Evolutionary conservation across 192 early-diverging fungal species (phyloP).

Genomic region (Gaertneriomyces sp.): DNA sequence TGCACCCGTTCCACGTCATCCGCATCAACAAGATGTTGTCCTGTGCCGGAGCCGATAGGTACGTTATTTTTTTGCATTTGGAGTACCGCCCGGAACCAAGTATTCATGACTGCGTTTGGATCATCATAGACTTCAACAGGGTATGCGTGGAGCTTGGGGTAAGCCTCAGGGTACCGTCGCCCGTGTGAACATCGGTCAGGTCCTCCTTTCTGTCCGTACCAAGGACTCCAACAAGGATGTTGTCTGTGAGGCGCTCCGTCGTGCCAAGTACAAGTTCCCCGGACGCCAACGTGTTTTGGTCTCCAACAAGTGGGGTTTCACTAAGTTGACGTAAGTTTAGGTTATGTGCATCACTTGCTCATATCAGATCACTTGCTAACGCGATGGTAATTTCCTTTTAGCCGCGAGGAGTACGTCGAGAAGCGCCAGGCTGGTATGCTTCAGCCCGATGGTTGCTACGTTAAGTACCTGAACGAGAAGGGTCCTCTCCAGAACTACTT

Average conservation of each 20-base stretch:
- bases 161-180: slow-evolving; percentile 93
- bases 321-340: slow-evolving; percentile 66
- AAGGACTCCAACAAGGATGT: slow-evolving; percentile 87
- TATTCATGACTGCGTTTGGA: background rate
- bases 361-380: too few relatives aligned
- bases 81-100: too few relatives aligned
- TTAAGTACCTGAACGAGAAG: slow-evolving; percentile 83
- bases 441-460: slow-evolving; percentile 87
- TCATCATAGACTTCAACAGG: slow-evolving; percentile 77
- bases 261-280: slow-evolving; percentile 98
- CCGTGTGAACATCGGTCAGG: slow-evolving; percentile 96
- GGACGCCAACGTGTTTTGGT: slow-evolving; percentile 97
- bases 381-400: too few relatives aligned
- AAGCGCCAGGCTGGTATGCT: slow-evolving; percentile 70
- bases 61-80: background rate
- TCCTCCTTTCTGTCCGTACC: slow-evolving; percentile 91
- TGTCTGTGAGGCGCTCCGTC: slow-evolving; percentile 87
- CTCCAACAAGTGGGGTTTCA: slow-evolving; percentile 99
- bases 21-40: slow-evolving; percentile 99
- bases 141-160: slow-evolving; percentile 98
- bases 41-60: slow-evolving; percentile 96
- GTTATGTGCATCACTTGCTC: too few relatives aligned
- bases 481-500: slow-evolving; percentile 63
- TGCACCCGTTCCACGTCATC: slow-evolving; percentile 97
- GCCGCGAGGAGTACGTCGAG: slow-evolving; percentile 78